Percentiles rank a stretch among this genome's conserved stretches.
phyloP scores from a whole-genome alignment of 805 yeast genomes.

The Pichia gijzeniarum region DNA sequence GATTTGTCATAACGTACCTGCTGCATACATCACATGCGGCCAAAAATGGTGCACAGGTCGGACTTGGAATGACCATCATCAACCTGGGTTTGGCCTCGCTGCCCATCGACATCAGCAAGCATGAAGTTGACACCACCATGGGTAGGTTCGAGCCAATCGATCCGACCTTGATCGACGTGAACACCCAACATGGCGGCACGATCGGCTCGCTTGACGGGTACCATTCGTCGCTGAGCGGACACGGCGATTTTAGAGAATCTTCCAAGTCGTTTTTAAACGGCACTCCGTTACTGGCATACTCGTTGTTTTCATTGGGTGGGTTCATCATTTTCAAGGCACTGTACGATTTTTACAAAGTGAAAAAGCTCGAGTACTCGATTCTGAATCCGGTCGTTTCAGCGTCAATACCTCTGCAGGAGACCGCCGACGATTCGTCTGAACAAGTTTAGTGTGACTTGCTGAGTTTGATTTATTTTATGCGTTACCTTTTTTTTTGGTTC shows the following conservation, averaged over 20 bases:
- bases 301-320: slow-evolving; percentile 61
- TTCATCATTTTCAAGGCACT: slow-evolving; percentile 60
- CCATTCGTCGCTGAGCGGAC: slow-evolving; percentile 19
- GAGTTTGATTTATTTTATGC: neutral
- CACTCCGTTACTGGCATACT: slow-evolving; percentile 50
- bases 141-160: slow-evolving; percentile 46
- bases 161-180: slow-evolving; percentile 51
- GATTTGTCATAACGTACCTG: slow-evolving; percentile 83
- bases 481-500: slow-evolving; percentile 1
- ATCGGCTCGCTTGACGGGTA: slow-evolving; percentile 26
- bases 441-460: neutral
- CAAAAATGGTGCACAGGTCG: slow-evolving; percentile 89
- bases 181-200: slow-evolving; percentile 12
- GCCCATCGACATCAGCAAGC: slow-evolving; percentile 33
- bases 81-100: slow-evolving; percentile 57
- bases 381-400: slow-evolving; percentile 15
- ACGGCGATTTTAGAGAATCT: slow-evolving; percentile 6
- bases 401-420: neutral
- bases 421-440: neutral
- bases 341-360: slow-evolving; percentile 69
- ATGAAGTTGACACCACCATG: slow-evolving; percentile 13
- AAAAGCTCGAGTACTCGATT: slow-evolving; percentile 63
- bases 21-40: slow-evolving; percentile 97
- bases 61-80: slow-evolving; percentile 79
- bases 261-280: slow-evolving; percentile 8